Base-by-base conservation (phyloP, 495 filamentous ascomycete genomes). In the Xylaria grammica region DNA sequence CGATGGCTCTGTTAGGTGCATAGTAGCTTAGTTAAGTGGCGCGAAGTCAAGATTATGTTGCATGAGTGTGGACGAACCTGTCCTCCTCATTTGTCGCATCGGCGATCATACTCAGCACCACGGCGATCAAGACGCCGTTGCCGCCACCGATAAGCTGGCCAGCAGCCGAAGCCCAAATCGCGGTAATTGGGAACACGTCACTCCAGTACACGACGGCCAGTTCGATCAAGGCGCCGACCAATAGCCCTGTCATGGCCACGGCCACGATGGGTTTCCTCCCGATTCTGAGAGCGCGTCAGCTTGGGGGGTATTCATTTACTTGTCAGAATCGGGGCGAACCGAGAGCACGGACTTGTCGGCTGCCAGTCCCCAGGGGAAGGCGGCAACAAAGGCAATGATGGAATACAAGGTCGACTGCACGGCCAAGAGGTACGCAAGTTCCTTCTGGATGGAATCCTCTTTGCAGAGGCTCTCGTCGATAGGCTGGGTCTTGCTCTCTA, bases 51-150 rank as follows among this genome's bases (percentile, higher is more conserved):
- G 4, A 24, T 13, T 19, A n/a, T 3, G 20, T n/a, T 30, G n/a
- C 2, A 24, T 20, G 44, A 34, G 24, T 49, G 42, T 48, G 44
- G 24, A 65, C 59, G 50, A 74, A 86, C 81, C 85, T 80, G 59
- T 85, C 76, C 40, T 77, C 72, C 59, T 89, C 84, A 1, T 72
- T 81, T 0, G 83, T 84, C 10, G 87, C 79, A 68, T 89, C 86
- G 0, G 84, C 75, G 70, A 85, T 79, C 77, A 87, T 84, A 4
- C 82, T 84, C 70, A 81, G 82, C 42, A 86, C 77, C 38, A 86
- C 77, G 0, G 82, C 81, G 60, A 78, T 71, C 5, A 79, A 72
- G 5, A 86, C 80, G 2, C 82, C 80, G 2, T 77, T 77, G 0
- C 85, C 85, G 40, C 86, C 87, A 9, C 86, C 85, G 24, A 88